These are phyloP conservation scores for Mycosphaerelloides madeirae DNA, from an alignment of 2,329 filamentous ascomycete genomes.

Conservation along the genomic window DNA sequence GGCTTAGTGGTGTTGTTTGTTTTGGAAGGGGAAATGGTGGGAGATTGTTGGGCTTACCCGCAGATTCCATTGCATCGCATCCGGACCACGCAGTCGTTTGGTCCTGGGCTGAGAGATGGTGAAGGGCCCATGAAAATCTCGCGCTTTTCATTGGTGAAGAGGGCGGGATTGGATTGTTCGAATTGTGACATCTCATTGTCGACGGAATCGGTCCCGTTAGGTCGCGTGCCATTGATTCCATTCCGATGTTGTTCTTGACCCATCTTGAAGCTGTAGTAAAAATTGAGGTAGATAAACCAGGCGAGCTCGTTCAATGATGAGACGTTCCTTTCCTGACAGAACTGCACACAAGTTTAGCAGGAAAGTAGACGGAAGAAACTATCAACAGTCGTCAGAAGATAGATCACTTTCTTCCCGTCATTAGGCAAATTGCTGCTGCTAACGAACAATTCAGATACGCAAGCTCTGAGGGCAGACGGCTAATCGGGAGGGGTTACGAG, in stretches of 20 bases:
- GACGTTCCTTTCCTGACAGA: not conserved
- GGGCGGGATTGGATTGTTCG: constrained; percentile 22
- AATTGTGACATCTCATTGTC: constrained; percentile 2
- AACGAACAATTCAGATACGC: no score
- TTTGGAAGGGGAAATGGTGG: not conserved
- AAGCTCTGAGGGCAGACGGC: not conserved
- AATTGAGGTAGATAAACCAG: not conserved
- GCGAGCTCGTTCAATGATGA: not conserved
- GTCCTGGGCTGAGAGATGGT: constrained; percentile 20
- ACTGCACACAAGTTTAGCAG: no score
- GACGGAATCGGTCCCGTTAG: constrained; percentile 5
- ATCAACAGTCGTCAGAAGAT: no score
- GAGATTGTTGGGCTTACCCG: constrained; percentile 13
- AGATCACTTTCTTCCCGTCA: not conserved
- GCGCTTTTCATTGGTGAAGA: constrained; percentile 26
- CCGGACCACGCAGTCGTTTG: constrained; percentile 26
- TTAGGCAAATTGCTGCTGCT: not conserved
- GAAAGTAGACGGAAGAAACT: no score
- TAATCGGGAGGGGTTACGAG: not conserved
- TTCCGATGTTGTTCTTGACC: constrained; percentile 7
- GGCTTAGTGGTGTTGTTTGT: not conserved
- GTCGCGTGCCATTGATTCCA: constrained; percentile 6
- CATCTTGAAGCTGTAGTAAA: not conserved
- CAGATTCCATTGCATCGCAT: constrained; percentile 30
- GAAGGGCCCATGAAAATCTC: constrained; percentile 27